Percentiles rank a stretch among this genome's conserved stretches.
phyloP scores from a whole-genome alignment of 495 filamentous ascomycete genomes.

The Neurospora intermedia region DNA sequence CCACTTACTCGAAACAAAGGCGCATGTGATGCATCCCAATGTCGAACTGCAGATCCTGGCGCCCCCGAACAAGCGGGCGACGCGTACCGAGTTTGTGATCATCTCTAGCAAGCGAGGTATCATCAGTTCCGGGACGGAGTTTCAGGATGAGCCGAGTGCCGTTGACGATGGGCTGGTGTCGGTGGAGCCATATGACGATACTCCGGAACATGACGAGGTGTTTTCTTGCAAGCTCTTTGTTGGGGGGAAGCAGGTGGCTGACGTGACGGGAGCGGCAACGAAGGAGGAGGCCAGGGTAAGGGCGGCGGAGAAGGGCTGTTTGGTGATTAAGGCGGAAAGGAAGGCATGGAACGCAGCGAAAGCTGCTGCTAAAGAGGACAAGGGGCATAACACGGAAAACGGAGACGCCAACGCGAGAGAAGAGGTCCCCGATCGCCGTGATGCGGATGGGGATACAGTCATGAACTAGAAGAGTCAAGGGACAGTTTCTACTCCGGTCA shows the following conservation, averaged over 20 bases:
- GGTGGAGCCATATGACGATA: constrained; percentile 7
- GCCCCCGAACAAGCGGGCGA: neutral
- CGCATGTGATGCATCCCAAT: constrained; percentile 65
- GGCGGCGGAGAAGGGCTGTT: constrained; percentile 42
- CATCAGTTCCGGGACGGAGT: constrained; percentile 16
- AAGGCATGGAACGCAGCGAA: neutral
- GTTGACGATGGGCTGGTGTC: constrained; percentile 12
- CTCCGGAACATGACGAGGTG: constrained; percentile 9
- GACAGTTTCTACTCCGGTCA: neutral
- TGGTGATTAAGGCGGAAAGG: constrained; percentile 8
- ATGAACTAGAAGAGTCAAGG: neutral
- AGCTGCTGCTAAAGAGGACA: neutral
- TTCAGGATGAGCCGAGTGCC: constrained; percentile 40
- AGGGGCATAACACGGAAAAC: too few species aligned
- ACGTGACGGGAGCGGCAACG: constrained; percentile 34
- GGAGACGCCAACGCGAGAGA: neutral
- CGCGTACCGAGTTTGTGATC: neutral
- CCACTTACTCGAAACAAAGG: constrained; percentile 45
- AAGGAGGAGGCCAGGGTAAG: constrained; percentile 46
- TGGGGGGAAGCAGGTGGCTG: constrained; percentile 35
- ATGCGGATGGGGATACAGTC: neutral
- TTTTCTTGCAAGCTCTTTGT: constrained; percentile 42
- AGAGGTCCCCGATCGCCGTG: neutral
- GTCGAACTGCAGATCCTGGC: constrained; percentile 51
- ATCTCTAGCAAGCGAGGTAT: neutral